Conservation (phyloP, 768 basidiomycete genomes). For the Boletus huronensis region DNA sequence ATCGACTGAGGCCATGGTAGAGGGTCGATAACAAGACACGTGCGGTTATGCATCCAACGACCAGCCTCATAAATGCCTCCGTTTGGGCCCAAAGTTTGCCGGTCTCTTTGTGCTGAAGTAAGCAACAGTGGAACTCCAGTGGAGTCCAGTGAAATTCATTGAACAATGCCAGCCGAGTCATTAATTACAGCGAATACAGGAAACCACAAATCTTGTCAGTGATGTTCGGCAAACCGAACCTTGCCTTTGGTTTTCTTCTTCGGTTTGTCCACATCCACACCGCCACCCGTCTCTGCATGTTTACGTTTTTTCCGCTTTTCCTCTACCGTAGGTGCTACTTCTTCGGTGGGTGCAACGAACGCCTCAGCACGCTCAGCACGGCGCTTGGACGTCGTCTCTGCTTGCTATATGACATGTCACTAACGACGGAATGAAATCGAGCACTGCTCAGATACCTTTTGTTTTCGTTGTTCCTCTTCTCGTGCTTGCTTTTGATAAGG, state of each 20-base stretch:
- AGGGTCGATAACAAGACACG: conserved; percentile 22
- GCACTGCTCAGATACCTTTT: conserved; percentile 46
- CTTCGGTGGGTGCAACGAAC: conserved; percentile 85
- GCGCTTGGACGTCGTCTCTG: conserved; percentile 64
- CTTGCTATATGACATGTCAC: conserved; percentile 55
- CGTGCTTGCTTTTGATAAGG: conserved; percentile 77
- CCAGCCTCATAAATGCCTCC: conserved; percentile 15
- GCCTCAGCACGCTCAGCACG: conserved; percentile 81
- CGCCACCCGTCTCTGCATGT: conserved; percentile 41
- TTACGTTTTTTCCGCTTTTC: conserved; percentile 64
- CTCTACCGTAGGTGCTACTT: conserved; percentile 66
- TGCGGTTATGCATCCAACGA: conserved; percentile 5
- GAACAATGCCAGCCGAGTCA: background rate
- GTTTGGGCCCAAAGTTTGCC: conserved; percentile 8
- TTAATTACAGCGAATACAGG: conserved; percentile 9
- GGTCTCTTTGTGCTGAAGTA: conserved; percentile 26
- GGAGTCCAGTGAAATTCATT: background rate
- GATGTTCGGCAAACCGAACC: conserved; percentile 18
- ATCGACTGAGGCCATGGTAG: conserved; percentile 44
- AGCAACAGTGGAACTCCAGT: conserved; percentile 9
- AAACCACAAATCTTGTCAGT: conserved; percentile 5
- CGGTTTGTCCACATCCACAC: conserved; percentile 36
- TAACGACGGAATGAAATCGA: background rate
- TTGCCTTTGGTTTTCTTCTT: conserved; percentile 36
- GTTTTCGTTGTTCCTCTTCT: conserved; percentile 66